Percentiles rank a stretch among this genome's conserved stretches.
These are phyloP conservation scores for Phaseolus lunatus DNA, from an alignment of 306 rosid genomes.

Conservation along the genomic window DNA sequence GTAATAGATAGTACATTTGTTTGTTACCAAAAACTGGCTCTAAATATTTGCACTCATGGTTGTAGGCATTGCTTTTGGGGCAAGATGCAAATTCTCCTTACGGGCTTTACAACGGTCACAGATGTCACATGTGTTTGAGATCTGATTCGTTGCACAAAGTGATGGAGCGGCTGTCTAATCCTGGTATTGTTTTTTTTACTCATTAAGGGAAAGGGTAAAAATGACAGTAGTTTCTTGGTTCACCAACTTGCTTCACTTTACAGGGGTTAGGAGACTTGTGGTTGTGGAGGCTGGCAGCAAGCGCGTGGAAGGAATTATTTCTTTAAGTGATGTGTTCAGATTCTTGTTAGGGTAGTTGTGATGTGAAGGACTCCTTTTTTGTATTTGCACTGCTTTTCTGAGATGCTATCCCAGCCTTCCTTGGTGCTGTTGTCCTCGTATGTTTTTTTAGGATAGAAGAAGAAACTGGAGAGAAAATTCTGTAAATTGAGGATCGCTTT, in stretches of 20 bases:
- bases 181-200: slow-evolving; percentile 59
- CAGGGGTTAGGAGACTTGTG: slow-evolving; percentile 89
- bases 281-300: slow-evolving; percentile 92
- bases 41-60: slow-evolving; percentile 31
- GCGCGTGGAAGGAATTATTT: slow-evolving; percentile 88
- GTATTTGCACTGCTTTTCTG: slow-evolving; percentile 41
- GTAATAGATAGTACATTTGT: slow-evolving; percentile 16
- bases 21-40: slow-evolving; percentile 29
- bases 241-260: slow-evolving; percentile 35
- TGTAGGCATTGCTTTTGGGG: slow-evolving; percentile 74
- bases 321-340: slow-evolving; percentile 78
- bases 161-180: slow-evolving; percentile 77
- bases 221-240: slow-evolving; percentile 9
- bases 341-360: slow-evolving; percentile 69
- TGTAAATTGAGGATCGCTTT: slow-evolving; percentile 66
- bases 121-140: slow-evolving; percentile 87
- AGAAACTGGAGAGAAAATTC: slow-evolving; percentile 55
- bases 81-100: slow-evolving; percentile 68
- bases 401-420: slow-evolving; percentile 44
- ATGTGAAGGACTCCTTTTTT: slow-evolving; percentile 39
- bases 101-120: slow-evolving; percentile 61
- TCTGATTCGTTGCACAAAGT: slow-evolving; percentile 82
- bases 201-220: neutral
- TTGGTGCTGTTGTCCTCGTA: slow-evolving; percentile 44
- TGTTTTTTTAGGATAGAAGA: slow-evolving; percentile 59